A percentile compares a stretch with the other conserved stretches of the same genome.
Conservation (phyloP, 768 basidiomycete species). For the Saitozyma podzolica region DNA sequence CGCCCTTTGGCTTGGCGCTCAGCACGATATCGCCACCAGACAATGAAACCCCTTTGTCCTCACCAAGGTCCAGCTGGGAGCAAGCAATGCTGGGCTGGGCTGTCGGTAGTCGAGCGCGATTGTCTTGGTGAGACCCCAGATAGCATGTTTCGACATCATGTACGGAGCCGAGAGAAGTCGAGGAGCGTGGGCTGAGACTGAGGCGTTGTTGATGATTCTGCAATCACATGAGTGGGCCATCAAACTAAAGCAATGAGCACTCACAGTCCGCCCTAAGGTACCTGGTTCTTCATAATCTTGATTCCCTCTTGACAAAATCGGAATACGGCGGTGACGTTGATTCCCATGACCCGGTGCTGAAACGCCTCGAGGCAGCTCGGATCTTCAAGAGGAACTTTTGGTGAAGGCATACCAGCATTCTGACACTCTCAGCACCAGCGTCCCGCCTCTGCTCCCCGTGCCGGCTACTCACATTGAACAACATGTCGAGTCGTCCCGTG, state of each 20-base stretch:
- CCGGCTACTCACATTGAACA: constrained; percentile 67
- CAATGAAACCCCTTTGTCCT: neutral
- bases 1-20: constrained; percentile 5
- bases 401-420: constrained; percentile 70
- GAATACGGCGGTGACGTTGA: constrained; percentile 72
- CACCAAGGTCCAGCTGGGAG: constrained; percentile 83
- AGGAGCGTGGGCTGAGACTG: constrained; percentile 41
- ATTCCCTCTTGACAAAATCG: constrained; percentile 75
- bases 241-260: neutral
- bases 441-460: no score
- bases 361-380: constrained; percentile 58
- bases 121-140: constrained; percentile 71
- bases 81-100: no score
- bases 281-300: constrained; percentile 67
- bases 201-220: constrained; percentile 79
- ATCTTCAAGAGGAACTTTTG: constrained; percentile 59
- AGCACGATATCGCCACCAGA: constrained; percentile 44
- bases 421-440: constrained; percentile 49
- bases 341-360: constrained; percentile 58
- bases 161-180: constrained; percentile 57
- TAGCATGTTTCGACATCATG: constrained; percentile 75
- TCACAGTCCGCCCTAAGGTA: constrained; percentile 63
- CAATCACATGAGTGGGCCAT: neutral
- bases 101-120: constrained; percentile 73
- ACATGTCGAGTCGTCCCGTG: constrained; percentile 58